Conservation (phyloP, 2,329 filamentous ascomycete species). For the Colletotrichum kahawae region DNA sequence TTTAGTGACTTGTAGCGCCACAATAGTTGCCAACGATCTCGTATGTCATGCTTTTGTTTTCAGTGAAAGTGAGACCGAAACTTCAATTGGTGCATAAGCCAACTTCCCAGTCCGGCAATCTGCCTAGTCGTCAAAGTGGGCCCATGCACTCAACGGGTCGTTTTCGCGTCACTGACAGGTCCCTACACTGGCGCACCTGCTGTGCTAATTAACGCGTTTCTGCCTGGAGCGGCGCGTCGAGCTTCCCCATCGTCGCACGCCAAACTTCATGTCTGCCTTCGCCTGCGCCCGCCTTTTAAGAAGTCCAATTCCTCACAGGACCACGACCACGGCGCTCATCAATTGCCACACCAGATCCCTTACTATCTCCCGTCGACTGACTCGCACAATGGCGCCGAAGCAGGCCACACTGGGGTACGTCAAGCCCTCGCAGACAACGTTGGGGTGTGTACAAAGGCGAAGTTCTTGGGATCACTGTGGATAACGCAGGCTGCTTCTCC, state of each 20-base stretch:
- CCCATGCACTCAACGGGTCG: not conserved
- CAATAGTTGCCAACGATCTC: not conserved
- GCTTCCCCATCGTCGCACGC: slow-evolving; percentile 17
- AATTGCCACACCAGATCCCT: not conserved
- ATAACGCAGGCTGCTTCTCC: not conserved
- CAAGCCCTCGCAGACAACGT: slow-evolving; percentile 72
- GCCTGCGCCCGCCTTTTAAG: not conserved
- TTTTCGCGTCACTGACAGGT: slow-evolving; percentile 2
- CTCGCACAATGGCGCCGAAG: slow-evolving; percentile 56
- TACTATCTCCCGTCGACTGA: not conserved
- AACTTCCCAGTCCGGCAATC: not conserved
- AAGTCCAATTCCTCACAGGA: slow-evolving; percentile 1
- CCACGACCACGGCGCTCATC: not conserved
- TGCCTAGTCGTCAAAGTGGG: not conserved
- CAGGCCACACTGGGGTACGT: slow-evolving; percentile 92
- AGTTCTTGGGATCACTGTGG: not conserved
- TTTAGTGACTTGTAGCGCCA: not conserved
- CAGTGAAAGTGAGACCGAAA: not conserved
- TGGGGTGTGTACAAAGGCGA: slow-evolving; percentile 63
- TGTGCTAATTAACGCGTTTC: slow-evolving; percentile 44
- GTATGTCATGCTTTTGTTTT: not conserved
- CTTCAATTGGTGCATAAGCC: not conserved
- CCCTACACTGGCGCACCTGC: not conserved
- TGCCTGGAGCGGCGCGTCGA: slow-evolving; percentile 43
- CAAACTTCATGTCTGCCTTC: slow-evolving; percentile 19